These are phyloP conservation scores for Ramularia endophylla DNA, from an alignment of 2,329 filamentous ascomycete genomes.

Conservation along the genomic window DNA sequence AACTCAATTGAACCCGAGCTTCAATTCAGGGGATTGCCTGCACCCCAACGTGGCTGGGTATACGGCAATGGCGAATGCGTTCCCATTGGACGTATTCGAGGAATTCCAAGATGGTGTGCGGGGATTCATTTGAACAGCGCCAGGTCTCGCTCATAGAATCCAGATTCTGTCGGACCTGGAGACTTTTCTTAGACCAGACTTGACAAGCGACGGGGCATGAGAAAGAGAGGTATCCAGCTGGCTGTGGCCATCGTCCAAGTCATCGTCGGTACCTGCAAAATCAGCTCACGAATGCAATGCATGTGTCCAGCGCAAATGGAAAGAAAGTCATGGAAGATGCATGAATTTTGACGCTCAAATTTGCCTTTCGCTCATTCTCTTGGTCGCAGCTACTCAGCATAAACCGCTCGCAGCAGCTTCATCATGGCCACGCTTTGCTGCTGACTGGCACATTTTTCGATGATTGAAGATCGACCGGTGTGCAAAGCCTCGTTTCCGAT, in stretches of 20 bases:
- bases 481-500: conserved; percentile 2
- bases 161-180: no score
- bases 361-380: conserved; percentile 8
- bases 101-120: conserved; percentile 21
- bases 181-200: no score
- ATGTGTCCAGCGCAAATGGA: conserved; percentile 5
- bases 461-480: background rate
- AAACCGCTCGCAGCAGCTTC: background rate
- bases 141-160: no score
- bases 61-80: conserved; percentile 52
- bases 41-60: conserved; percentile 58
- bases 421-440: no score
- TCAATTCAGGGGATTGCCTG: conserved; percentile 59
- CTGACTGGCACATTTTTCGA: no score
- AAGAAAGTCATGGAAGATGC: background rate
- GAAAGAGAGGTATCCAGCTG: no score
- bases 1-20: conserved; percentile 46
- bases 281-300: no score
- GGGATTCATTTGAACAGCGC: conserved; percentile 12
- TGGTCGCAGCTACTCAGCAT: conserved; percentile 1
- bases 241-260: no score
- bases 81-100: conserved; percentile 52
- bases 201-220: no score
- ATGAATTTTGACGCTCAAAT: conserved; percentile 8
- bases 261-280: no score